These are phyloP conservation scores for Diaporthe velutina DNA, from an alignment of 2,329 filamentous ascomycete species.

Conservation along the genomic window DNA sequence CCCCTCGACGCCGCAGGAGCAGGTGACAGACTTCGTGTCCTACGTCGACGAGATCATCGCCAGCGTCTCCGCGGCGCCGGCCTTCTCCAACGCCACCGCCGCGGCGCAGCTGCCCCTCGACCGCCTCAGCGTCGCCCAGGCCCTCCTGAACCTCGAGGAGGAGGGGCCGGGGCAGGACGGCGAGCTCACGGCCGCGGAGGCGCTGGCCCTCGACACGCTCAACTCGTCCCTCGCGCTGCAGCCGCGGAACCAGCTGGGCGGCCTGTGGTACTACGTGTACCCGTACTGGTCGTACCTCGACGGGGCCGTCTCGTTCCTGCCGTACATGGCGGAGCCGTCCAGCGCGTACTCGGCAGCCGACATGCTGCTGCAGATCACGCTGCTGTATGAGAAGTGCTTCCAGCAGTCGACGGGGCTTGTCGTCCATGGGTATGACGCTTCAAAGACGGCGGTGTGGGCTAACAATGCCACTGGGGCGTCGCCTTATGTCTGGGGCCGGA, in stretches of 20 bases:
- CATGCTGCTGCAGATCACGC: constrained; percentile 58
- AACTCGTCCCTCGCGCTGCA: constrained; percentile 36
- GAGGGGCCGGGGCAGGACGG: neutral
- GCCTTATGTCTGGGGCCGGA: constrained; percentile 66
- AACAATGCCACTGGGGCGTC: constrained; percentile 62
- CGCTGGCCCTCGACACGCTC: constrained; percentile 28
- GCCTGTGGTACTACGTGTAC: constrained; percentile 40
- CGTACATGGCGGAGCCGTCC: constrained; percentile 59
- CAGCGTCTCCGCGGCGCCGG: constrained; percentile 51
- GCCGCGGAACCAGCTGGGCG: constrained; percentile 37
- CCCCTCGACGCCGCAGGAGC: neutral
- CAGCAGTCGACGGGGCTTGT: constrained; percentile 57
- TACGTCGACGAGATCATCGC: constrained; percentile 52
- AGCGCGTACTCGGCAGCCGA: constrained; percentile 61
- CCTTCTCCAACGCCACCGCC: constrained; percentile 49
- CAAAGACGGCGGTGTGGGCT: constrained; percentile 64
- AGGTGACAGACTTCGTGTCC: neutral
- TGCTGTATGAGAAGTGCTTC: constrained; percentile 58
- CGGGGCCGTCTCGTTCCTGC: constrained; percentile 44
- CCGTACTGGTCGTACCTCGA: constrained; percentile 41
- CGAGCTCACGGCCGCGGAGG: constrained; percentile 15
- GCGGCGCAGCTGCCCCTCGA: constrained; percentile 35
- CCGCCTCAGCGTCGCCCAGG: constrained; percentile 37
- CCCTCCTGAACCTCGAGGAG: neutral
- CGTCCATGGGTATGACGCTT: constrained; percentile 68